These are phyloP conservation scores for Mycena maculata DNA, from an alignment of 768 basidiomycete species.

Conservation along the genomic window DNA sequence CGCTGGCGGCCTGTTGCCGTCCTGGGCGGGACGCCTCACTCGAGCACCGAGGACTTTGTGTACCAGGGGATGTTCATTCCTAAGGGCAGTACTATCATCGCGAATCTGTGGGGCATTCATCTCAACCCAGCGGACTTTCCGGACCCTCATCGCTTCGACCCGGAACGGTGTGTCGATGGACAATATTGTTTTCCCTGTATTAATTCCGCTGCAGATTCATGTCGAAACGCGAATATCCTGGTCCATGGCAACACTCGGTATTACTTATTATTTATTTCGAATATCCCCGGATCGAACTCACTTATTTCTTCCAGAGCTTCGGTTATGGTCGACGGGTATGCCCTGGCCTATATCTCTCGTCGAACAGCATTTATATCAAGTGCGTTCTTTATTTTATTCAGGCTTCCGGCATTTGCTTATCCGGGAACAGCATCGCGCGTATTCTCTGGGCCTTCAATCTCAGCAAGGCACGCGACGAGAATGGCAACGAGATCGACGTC, in stretches of 20 bases:
- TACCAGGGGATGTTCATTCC: conserved; percentile 56
- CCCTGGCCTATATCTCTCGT: conserved; percentile 26
- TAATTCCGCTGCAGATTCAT: conserved; percentile 18
- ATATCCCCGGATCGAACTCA: too few species aligned
- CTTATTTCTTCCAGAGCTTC: conserved; percentile 17
- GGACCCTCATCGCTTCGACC: conserved; percentile 32
- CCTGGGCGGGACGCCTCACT: conserved; percentile 51
- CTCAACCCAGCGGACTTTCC: conserved; percentile 32
- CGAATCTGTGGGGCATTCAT: conserved; percentile 43
- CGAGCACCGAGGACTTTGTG: conserved; percentile 51
- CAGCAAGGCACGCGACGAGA: conserved; percentile 26
- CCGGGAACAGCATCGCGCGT: conserved; percentile 24
- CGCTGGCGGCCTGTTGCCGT: conserved; percentile 51
- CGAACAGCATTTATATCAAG: conserved; percentile 32
- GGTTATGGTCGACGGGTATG: conserved; percentile 34
- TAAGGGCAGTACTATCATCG: conserved; percentile 50
- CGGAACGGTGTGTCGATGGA: conserved; percentile 16
- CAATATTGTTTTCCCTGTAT: background rate
- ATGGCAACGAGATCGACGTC: conserved; percentile 26
- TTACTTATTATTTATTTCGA: background rate
- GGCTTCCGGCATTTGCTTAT: background rate
- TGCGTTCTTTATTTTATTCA: background rate
- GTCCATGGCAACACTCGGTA: conserved; percentile 35
- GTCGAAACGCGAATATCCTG: conserved; percentile 32
- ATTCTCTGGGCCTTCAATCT: conserved; percentile 33